phyloP scores from a whole-genome alignment of 139 green algal species.

The Chlamydomonas eustigma region DNA sequence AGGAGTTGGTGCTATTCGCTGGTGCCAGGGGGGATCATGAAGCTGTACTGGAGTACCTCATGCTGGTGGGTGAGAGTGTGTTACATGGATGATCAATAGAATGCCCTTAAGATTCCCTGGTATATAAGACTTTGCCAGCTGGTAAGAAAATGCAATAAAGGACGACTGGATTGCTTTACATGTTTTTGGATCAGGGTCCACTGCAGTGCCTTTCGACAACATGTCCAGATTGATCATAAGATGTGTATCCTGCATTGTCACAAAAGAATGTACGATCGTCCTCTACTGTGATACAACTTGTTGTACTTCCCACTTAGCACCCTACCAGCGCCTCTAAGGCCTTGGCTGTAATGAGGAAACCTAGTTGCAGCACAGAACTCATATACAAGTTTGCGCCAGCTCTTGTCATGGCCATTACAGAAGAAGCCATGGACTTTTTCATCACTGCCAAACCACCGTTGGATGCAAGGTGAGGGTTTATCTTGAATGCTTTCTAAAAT shows the following conservation, averaged over 20 bases:
- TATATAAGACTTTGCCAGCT: too few species aligned
- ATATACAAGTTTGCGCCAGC: conserved; percentile 82
- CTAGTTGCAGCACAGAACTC: conserved; percentile 59
- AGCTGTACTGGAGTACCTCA: conserved; percentile 74
- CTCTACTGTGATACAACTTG: not conserved
- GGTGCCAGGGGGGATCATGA: conserved; percentile 75
- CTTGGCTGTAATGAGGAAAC: conserved; percentile 78
- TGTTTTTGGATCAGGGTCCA: too few species aligned
- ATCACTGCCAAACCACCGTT: conserved; percentile 57
- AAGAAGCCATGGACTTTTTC: conserved; percentile 69
- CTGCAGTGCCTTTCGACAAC: too few species aligned
- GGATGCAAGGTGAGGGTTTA: conserved; percentile 45
- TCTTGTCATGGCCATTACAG: conserved; percentile 61
- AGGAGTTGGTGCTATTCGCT: conserved; percentile 84
- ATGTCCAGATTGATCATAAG: too few species aligned
- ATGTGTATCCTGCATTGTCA: too few species aligned
- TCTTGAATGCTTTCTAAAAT: too few species aligned
- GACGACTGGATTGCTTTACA: too few species aligned
- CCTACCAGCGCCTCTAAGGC: conserved; percentile 27
- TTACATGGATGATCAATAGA: too few species aligned
- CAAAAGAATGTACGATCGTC: too few species aligned
- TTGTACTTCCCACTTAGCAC: not conserved
- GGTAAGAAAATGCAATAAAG: too few species aligned
- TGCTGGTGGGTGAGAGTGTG: too few species aligned
- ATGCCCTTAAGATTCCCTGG: too few species aligned